phyloP scores from a whole-genome alignment of 768 basidiomycete species.

The Suillus cothurnatus region DNA sequence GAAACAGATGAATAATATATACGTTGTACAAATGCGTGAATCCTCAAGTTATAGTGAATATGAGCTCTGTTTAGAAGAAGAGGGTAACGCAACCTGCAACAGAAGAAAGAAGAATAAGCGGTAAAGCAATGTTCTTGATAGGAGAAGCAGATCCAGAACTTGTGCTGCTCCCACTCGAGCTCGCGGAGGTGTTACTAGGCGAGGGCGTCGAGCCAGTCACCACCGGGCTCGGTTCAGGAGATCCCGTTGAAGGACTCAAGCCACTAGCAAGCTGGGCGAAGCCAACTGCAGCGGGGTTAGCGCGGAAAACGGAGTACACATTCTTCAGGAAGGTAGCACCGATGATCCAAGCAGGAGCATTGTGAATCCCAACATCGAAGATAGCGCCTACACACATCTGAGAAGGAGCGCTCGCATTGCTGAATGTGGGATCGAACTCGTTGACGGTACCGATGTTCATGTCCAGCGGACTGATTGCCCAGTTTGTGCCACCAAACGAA shows the following conservation, averaged over 20 bases:
- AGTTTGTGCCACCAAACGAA: constrained; percentile 76
- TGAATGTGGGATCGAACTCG: constrained; percentile 17
- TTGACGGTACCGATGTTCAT: constrained; percentile 72
- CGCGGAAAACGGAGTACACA: constrained; percentile 34
- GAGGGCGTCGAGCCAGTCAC: not conserved
- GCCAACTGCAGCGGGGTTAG: constrained; percentile 30
- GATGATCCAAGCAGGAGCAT: constrained; percentile 59
- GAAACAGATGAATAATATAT: not conserved
- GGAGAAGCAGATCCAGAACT: constrained; percentile 5
- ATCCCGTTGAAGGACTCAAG: not conserved
- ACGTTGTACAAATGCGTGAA: not conserved
- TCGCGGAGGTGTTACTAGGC: constrained; percentile 3
- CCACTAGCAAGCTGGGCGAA: constrained; percentile 31
- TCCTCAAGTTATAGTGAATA: not conserved
- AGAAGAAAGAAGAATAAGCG: constrained; percentile 13
- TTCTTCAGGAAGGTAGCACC: constrained; percentile 70
- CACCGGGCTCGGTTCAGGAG: not conserved
- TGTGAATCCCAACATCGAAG: constrained; percentile 65
- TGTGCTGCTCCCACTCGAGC: constrained; percentile 4
- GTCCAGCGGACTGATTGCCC: constrained; percentile 75
- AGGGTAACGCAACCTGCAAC: constrained; percentile 6
- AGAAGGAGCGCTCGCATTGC: constrained; percentile 26
- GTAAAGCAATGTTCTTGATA: constrained; percentile 13
- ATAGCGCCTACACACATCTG: constrained; percentile 62
- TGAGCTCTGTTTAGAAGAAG: not conserved